A percentile compares a stretch with the other conserved stretches of the same genome.
Evolutionary conservation across 441 rosid species (phyloP).

Genomic region (Theobroma grandiflorum): DNA sequence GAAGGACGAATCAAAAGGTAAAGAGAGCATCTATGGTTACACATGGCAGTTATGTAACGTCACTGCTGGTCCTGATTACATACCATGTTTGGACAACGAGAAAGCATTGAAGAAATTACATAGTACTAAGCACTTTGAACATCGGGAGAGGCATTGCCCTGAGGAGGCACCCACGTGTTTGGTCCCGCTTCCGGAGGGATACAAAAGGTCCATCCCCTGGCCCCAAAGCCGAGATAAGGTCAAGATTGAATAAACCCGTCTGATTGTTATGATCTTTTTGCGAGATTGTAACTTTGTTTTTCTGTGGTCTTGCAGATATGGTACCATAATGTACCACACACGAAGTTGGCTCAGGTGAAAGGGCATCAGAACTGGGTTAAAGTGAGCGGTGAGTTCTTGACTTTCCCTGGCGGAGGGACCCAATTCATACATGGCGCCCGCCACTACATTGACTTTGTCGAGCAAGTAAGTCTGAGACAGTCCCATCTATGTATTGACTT

Average conservation of each 20-base stretch:
- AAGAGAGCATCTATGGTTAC: constrained; percentile 46
- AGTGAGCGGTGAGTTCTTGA: constrained; percentile 88
- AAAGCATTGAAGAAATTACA: constrained; percentile 62
- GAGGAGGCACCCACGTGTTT: constrained; percentile 81
- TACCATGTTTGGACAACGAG: constrained; percentile 95
- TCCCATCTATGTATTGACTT: too few relatives aligned
- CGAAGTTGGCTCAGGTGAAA: constrained; percentile 77
- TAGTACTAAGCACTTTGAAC: constrained; percentile 74
- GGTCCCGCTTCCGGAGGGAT: constrained; percentile 70
- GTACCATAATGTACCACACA: constrained; percentile 92
- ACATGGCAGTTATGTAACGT: constrained; percentile 81
- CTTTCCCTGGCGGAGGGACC: constrained; percentile 97
- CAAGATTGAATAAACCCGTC: constrained; percentile 16
- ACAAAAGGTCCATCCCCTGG: constrained; percentile 75
- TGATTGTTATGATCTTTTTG: neutral
- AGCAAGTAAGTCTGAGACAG: constrained; percentile 47
- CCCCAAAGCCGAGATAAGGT: constrained; percentile 93
- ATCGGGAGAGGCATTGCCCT: constrained; percentile 96
- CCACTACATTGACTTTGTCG: constrained; percentile 82
- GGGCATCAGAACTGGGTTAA: constrained; percentile 98
- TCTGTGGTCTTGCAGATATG: constrained; percentile 71
- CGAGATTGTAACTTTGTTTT: neutral
- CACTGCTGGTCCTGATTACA: constrained; percentile 85
- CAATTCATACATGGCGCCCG: constrained; percentile 97
- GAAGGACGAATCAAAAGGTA: constrained; percentile 45